Evolutionary conservation across 257 asterid genomes (phyloP).

Genomic region (Linderniella brevidens): DNA sequence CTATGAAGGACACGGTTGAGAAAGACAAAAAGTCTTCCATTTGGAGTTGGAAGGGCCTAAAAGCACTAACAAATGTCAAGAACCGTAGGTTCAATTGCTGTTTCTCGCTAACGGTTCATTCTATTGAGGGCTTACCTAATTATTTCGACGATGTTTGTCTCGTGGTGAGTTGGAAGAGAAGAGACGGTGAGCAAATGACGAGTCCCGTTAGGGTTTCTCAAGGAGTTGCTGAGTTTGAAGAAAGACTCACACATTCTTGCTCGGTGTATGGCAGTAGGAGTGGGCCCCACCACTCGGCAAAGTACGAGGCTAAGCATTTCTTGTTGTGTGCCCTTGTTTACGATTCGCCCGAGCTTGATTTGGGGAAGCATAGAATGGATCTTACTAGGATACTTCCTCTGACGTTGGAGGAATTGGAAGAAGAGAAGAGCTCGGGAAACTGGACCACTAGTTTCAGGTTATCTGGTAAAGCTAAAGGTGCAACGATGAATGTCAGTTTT

Average conservation of each 20-base stretch:
- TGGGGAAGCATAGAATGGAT: conserved; percentile 82
- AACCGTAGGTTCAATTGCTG: conserved; percentile 51
- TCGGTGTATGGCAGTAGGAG: conserved; percentile 64
- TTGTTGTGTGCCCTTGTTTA: conserved; percentile 55
- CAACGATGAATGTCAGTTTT: conserved; percentile 64
- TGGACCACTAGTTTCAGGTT: conserved; percentile 91
- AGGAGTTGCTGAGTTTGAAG: conserved; percentile 73
- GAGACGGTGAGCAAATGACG: conserved; percentile 59
- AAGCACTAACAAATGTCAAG: conserved; percentile 54
- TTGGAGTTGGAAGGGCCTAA: conserved; percentile 91
- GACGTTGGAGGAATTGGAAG: conserved; percentile 77
- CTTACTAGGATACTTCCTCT: conserved; percentile 88
- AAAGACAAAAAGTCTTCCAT: conserved; percentile 59
- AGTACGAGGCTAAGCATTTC: conserved; percentile 75
- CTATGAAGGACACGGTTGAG: conserved; percentile 28
- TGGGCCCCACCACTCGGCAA: conserved; percentile 74
- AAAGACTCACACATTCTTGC: conserved; percentile 54
- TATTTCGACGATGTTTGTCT: conserved; percentile 42
- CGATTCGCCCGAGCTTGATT: conserved; percentile 62
- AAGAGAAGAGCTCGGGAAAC: conserved; percentile 72
- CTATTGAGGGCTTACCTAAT: conserved; percentile 55
- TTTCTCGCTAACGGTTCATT: conserved; percentile 72
- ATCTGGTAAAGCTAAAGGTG: conserved; percentile 79
- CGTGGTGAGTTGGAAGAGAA: conserved; percentile 77
- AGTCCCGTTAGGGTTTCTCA: conserved; percentile 34